A percentile compares a stretch with the other conserved stretches of the same genome.
Conservation (phyloP, 2,329 filamentous ascomycete genomes). For the Fusarium heterosporum region DNA sequence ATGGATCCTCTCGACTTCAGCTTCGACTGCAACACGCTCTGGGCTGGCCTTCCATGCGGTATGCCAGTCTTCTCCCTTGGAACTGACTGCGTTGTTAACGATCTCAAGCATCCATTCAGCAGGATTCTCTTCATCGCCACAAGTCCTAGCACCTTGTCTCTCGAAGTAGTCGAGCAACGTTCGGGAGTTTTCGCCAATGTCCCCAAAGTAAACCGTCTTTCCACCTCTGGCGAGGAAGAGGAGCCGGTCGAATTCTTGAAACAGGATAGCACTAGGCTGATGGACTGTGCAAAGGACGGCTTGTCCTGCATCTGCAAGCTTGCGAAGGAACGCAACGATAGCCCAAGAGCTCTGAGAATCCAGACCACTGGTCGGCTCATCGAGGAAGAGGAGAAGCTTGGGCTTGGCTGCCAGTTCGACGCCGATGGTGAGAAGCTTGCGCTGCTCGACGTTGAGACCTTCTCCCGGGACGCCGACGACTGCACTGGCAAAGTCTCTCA, state of each 20-base stretch:
- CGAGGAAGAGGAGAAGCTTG: slow-evolving; percentile 70
- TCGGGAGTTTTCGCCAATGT: slow-evolving; percentile 70
- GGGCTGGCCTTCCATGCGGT: slow-evolving; percentile 69
- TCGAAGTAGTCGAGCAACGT: slow-evolving; percentile 74
- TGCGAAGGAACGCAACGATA: slow-evolving; percentile 71
- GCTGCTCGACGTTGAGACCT: slow-evolving; percentile 71
- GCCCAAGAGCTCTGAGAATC: slow-evolving; percentile 74
- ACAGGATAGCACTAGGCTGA: slow-evolving; percentile 65
- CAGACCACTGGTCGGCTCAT: slow-evolving; percentile 71
- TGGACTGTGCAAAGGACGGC: slow-evolving; percentile 68
- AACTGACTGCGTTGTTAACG: slow-evolving; percentile 56
- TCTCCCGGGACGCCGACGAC: slow-evolving; percentile 72
- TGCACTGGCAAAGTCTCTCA: slow-evolving; percentile 74
- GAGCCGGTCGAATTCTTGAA: slow-evolving; percentile 69
- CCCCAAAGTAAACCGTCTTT: slow-evolving; percentile 76
- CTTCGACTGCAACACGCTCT: slow-evolving; percentile 63
- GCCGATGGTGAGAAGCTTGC: slow-evolving; percentile 72
- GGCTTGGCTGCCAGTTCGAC: slow-evolving; percentile 69
- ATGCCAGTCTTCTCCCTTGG: slow-evolving; percentile 70
- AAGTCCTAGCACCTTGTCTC: slow-evolving; percentile 69
- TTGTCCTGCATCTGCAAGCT: slow-evolving; percentile 67
- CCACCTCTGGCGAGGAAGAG: slow-evolving; percentile 74
- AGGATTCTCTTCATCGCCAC: slow-evolving; percentile 73
- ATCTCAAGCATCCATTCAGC: slow-evolving; percentile 80
- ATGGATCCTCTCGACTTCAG: slow-evolving; percentile 74